These are phyloP conservation scores for Novymonas esmeraldas DNA, from an alignment of 208 protist genomes.

Conservation along the genomic window DNA sequence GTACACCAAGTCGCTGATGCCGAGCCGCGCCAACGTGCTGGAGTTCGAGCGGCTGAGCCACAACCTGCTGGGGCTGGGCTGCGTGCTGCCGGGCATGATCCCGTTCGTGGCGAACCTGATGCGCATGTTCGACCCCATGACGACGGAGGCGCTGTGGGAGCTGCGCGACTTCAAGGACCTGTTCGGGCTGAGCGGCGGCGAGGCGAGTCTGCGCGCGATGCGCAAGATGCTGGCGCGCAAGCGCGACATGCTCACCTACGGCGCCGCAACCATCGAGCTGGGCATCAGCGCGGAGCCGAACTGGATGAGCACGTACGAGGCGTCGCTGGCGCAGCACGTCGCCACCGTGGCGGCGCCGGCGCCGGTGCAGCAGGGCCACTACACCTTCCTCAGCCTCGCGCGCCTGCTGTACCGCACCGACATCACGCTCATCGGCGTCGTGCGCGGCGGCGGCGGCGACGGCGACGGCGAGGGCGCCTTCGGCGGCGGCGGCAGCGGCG, in stretches of 20 bases:
- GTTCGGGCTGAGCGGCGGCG: slow-evolving; percentile 26
- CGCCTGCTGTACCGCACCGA: slow-evolving; percentile 28
- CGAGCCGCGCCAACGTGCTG: slow-evolving; percentile 26
- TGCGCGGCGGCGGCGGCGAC: slow-evolving; percentile 9
- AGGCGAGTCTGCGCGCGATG: slow-evolving; percentile 32
- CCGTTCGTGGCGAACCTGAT: slow-evolving; percentile 40
- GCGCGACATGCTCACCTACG: slow-evolving; percentile 44
- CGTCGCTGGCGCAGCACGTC: slow-evolving; percentile 44
- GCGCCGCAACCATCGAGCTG: slow-evolving; percentile 23
- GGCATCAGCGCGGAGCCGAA: slow-evolving; percentile 20
- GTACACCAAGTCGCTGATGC: slow-evolving; percentile 43
- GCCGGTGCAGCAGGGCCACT: slow-evolving; percentile 26
- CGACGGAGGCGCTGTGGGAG: slow-evolving; percentile 31
- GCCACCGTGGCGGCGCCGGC: slow-evolving; percentile 24
- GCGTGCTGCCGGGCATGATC: slow-evolving; percentile 41
- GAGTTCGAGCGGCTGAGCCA: slow-evolving; percentile 48
- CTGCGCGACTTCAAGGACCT: slow-evolving; percentile 42
- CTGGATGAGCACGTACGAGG: slow-evolving; percentile 47
- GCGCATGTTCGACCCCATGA: slow-evolving; percentile 41
- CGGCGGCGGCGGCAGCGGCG: too few relatives aligned
- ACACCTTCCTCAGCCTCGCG: slow-evolving; percentile 37
- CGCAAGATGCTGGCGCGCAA: slow-evolving; percentile 33
- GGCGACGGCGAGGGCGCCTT: neutral
- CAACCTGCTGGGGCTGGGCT: slow-evolving; percentile 41
- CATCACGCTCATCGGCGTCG: slow-evolving; percentile 43